Conservation (phyloP, 2,329 filamentous ascomycete species). For the Arthrobotrys sinensis region DNA sequence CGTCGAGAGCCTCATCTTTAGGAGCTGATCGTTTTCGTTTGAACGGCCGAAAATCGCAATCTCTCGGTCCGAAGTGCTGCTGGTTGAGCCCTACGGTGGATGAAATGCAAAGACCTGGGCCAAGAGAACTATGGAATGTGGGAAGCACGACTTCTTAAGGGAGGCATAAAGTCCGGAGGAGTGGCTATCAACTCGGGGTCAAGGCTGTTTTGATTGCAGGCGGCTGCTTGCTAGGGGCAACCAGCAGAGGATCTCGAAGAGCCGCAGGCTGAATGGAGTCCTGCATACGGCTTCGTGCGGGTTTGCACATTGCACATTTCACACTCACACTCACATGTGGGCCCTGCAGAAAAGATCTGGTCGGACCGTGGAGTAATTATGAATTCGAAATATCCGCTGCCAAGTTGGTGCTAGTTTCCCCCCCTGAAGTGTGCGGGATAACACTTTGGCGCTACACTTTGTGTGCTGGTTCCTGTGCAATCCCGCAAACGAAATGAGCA, state of each 20-base stretch:
- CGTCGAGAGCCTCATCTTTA: slow-evolving; percentile 51
- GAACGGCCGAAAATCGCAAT: slow-evolving; percentile 41
- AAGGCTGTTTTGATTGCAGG: slow-evolving; percentile 42
- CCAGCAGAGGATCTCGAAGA: slow-evolving; percentile 24
- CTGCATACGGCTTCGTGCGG: slow-evolving; percentile 53
- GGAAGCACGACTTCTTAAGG: slow-evolving; percentile 55
- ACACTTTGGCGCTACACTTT: slow-evolving; percentile 40
- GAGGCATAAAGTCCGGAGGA: slow-evolving; percentile 29
- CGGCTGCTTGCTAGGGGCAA: slow-evolving; percentile 29
- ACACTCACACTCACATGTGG: slow-evolving; percentile 7
- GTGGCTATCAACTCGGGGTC: slow-evolving; percentile 9
- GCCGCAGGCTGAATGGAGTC: slow-evolving; percentile 52
- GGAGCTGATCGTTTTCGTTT: slow-evolving; percentile 9
- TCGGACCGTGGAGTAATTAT: slow-evolving; percentile 48
- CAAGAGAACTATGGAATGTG: slow-evolving; percentile 43
- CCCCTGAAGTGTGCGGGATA: slow-evolving; percentile 45
- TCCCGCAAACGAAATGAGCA: slow-evolving; percentile 59
- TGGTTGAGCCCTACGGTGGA: slow-evolving; percentile 31
- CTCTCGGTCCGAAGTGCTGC: slow-evolving; percentile 37
- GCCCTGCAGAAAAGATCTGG: slow-evolving; percentile 22
- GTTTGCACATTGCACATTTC: slow-evolving; percentile 25
- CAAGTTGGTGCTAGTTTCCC: slow-evolving; percentile 30
- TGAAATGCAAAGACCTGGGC: slow-evolving; percentile 39
- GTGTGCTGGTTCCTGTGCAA: slow-evolving; percentile 29
- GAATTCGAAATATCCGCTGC: slow-evolving; percentile 56